Conservation (phyloP, 768 basidiomycete species). For the Cystofilobasidium capitatum region DNA sequence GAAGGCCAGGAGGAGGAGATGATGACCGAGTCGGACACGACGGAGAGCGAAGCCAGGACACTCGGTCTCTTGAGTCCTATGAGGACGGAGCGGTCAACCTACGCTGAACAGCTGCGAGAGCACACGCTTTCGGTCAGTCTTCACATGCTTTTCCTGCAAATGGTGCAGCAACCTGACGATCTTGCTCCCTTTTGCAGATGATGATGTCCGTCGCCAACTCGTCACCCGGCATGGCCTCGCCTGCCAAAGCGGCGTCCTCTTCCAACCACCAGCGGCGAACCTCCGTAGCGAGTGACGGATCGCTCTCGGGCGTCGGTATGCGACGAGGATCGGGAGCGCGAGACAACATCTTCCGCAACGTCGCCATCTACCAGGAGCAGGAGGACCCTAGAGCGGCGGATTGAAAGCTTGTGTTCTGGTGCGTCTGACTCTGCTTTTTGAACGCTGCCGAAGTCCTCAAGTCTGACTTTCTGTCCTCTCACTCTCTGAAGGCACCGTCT, state of each 20-base stretch:
- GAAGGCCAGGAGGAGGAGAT: not conserved
- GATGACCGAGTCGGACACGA: slow-evolving; percentile 10
- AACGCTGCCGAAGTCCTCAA: too few species aligned
- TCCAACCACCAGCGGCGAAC: not conserved
- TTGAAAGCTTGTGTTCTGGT: too few species aligned
- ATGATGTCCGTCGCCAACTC: not conserved
- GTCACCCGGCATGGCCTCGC: not conserved
- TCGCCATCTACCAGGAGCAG: slow-evolving; percentile 2
- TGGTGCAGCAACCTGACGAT: not conserved
- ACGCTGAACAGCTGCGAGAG: slow-evolving; percentile 7
- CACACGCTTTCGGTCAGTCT: not conserved
- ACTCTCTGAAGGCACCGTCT: too few species aligned
- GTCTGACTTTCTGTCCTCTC: too few species aligned
- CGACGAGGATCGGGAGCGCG: not conserved
- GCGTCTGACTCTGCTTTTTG: too few species aligned
- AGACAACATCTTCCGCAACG: slow-evolving; percentile 9
- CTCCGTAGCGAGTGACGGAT: not conserved
- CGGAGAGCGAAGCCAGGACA: not conserved
- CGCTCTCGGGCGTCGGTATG: slow-evolving; percentile 3
- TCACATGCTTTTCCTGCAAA: too few species aligned
- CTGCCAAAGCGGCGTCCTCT: not conserved
- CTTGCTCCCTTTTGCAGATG: not conserved
- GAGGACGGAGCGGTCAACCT: not conserved
- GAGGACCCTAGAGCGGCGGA: too few species aligned
- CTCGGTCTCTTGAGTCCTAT: not conserved